phyloP scores from a whole-genome alignment of 2,329 filamentous ascomycete genomes.

The Myrmaecium sp. region DNA sequence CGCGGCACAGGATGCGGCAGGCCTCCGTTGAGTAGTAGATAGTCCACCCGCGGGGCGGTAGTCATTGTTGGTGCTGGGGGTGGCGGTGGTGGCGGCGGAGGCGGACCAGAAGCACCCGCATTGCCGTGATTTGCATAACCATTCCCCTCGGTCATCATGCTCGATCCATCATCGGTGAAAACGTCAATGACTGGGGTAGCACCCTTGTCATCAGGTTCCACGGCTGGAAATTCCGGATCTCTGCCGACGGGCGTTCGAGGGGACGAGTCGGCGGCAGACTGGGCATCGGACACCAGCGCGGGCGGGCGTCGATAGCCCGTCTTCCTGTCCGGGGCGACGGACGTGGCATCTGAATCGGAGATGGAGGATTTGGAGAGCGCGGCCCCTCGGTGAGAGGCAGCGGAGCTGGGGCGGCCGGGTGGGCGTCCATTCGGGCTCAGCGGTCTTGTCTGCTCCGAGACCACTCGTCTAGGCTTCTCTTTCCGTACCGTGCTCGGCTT shows the following conservation, averaged over 20 bases:
- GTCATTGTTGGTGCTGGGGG: slow-evolving; percentile 47
- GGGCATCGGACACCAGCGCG: slow-evolving; percentile 24
- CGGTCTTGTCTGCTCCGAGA: slow-evolving; percentile 9
- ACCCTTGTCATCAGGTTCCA: slow-evolving; percentile 15
- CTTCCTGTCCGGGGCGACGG: slow-evolving; percentile 24
- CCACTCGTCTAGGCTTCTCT: slow-evolving; percentile 10
- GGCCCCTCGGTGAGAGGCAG: slow-evolving; percentile 4
- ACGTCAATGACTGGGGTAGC: slow-evolving; percentile 27
- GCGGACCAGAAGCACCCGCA: slow-evolving; percentile 28
- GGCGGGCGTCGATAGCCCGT: slow-evolving; percentile 14
- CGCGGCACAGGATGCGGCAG: slow-evolving; percentile 55
- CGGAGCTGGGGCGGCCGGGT: slow-evolving; percentile 1
- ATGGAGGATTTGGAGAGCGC: slow-evolving; percentile 21
- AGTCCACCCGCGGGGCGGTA: slow-evolving; percentile 72
- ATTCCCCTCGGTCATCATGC: slow-evolving; percentile 19
- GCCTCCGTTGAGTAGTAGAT: slow-evolving; percentile 78
- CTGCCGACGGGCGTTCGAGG: slow-evolving; percentile 27
- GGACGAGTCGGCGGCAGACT: slow-evolving; percentile 26
- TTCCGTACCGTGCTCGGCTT: slow-evolving; percentile 21
- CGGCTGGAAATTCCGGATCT: slow-evolving; percentile 19
- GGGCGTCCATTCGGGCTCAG: slow-evolving; percentile 9
- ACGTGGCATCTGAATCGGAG: slow-evolving; percentile 29
- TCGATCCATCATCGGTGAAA: slow-evolving; percentile 23
- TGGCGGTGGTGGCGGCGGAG: slow-evolving; percentile 53
- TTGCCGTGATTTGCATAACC: slow-evolving; percentile 22